Evolutionary conservation across 768 basidiomycete species (phyloP).

Genomic region (Lactarius hengduanensis): DNA sequence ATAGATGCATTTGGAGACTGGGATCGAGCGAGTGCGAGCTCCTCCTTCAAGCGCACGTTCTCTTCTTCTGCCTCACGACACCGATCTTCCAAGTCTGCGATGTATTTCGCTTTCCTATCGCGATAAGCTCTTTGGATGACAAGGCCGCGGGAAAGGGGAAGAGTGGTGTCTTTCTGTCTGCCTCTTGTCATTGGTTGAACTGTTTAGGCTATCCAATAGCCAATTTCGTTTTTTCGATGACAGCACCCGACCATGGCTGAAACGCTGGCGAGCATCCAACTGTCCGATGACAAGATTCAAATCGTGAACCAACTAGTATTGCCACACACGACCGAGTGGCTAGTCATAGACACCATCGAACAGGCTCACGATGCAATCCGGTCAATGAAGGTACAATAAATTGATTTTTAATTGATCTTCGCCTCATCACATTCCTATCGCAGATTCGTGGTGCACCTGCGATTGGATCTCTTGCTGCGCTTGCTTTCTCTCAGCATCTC

Average conservation of each 20-base stretch:
- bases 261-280: conserved; percentile 42
- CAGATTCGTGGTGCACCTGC: conserved; percentile 92
- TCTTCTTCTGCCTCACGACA: conserved; percentile 28
- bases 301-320: conserved; percentile 90
- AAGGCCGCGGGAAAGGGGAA: conserved; percentile 24
- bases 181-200: conserved; percentile 24
- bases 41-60: conserved; percentile 21
- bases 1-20: background rate
- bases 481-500: conserved; percentile 69
- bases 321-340: conserved; percentile 67
- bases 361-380: conserved; percentile 94
- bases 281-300: conserved; percentile 57
- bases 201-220: conserved; percentile 4
- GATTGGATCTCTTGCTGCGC: conserved; percentile 87
- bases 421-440: background rate
- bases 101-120: conserved; percentile 25
- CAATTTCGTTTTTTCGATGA: conserved; percentile 14
- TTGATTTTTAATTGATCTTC: background rate
- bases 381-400: conserved; percentile 77
- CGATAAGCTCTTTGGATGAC: conserved; percentile 27
- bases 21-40: conserved; percentile 22
- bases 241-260: conserved; percentile 26
- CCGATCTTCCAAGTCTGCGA: conserved; percentile 25
- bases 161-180: conserved; percentile 25
- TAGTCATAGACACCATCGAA: conserved; percentile 67